Percentiles rank a stretch among this genome's conserved stretches.
phyloP scores from a whole-genome alignment of 2,329 filamentous ascomycete genomes.

The Cryphonectria parasitica region DNA sequence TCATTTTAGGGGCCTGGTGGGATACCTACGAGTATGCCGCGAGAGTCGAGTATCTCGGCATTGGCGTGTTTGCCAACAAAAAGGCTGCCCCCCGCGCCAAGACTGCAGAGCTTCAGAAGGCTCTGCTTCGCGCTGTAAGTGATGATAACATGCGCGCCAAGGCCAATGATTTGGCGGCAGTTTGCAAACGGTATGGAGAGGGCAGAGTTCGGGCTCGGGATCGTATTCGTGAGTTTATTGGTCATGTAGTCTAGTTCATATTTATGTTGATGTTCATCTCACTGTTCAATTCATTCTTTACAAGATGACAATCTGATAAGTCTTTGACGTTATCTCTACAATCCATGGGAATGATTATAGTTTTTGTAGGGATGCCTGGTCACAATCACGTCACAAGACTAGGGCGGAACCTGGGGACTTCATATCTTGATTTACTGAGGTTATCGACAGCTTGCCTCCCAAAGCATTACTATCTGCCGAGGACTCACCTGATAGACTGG shows the following conservation, averaged over 20 bases:
- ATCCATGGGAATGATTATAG: background rate
- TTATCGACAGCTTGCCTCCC: background rate
- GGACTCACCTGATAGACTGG: background rate
- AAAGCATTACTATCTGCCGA: background rate
- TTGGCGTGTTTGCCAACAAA: slow-evolving; percentile 20
- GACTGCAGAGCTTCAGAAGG: slow-evolving; percentile 5
- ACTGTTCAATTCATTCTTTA: background rate
- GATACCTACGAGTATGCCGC: slow-evolving; percentile 21
- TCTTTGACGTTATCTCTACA: background rate
- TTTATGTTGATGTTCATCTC: background rate
- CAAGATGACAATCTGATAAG: background rate
- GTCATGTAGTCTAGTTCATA: background rate
- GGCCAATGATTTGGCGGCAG: slow-evolving; percentile 2
- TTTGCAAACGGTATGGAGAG: slow-evolving; percentile 9
- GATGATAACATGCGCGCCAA: background rate
- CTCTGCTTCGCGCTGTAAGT: slow-evolving; percentile 2
- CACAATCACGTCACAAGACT: background rate
- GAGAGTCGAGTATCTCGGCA: slow-evolving; percentile 19
- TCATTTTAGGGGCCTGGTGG: slow-evolving; percentile 19
- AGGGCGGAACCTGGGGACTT: background rate
- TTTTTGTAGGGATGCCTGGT: background rate
- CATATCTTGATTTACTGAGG: background rate
- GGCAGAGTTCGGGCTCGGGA: slow-evolving; percentile 17
- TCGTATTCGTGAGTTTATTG: slow-evolving; percentile 5
- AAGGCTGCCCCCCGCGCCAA: slow-evolving; percentile 11